Evolutionary conservation across 768 basidiomycete species (phyloP).

Genomic region (Pseudohyphozyma bogoriensis): DNA sequence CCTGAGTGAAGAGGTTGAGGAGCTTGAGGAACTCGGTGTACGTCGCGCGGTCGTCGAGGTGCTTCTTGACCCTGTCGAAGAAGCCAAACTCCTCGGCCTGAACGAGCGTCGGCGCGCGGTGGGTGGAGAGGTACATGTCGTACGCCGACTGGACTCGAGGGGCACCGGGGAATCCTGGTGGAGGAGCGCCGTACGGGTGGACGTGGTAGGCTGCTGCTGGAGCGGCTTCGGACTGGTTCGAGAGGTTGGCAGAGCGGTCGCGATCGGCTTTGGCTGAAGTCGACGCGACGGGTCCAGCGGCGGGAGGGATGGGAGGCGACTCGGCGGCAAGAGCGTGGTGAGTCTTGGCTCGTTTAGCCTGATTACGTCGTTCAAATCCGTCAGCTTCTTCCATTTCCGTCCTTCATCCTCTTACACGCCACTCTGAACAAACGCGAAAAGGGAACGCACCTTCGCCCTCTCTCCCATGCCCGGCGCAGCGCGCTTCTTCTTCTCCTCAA

Average conservation of each 20-base stretch:
- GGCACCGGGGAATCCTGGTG: slow-evolving; percentile 24
- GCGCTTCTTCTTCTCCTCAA: slow-evolving; percentile 27
- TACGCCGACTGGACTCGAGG: slow-evolving; percentile 27
- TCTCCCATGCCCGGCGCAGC: slow-evolving; percentile 27
- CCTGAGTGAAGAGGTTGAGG: slow-evolving; percentile 77
- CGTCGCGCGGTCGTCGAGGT: slow-evolving; percentile 43
- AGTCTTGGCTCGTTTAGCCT: slow-evolving; percentile 26
- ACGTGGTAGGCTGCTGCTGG: background rate
- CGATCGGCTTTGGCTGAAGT: background rate
- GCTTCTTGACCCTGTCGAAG: slow-evolving; percentile 72
- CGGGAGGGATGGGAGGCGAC: slow-evolving; percentile 10
- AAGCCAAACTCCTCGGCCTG: slow-evolving; percentile 66
- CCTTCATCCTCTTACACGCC: background rate
- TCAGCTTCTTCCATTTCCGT: background rate
- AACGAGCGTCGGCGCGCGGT: slow-evolving; percentile 25
- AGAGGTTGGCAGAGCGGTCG: background rate
- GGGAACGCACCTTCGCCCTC: slow-evolving; percentile 11
- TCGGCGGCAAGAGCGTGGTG: slow-evolving; percentile 11
- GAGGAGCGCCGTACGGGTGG: slow-evolving; percentile 20
- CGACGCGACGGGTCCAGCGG: background rate
- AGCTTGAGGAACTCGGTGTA: slow-evolving; percentile 85
- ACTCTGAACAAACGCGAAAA: background rate
- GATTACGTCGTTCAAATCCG: background rate
- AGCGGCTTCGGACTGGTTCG: background rate
- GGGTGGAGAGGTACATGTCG: slow-evolving; percentile 23